phyloP scores from a whole-genome alignment of 371 early-diverging fungal species.

The Mortierella sp. region DNA sequence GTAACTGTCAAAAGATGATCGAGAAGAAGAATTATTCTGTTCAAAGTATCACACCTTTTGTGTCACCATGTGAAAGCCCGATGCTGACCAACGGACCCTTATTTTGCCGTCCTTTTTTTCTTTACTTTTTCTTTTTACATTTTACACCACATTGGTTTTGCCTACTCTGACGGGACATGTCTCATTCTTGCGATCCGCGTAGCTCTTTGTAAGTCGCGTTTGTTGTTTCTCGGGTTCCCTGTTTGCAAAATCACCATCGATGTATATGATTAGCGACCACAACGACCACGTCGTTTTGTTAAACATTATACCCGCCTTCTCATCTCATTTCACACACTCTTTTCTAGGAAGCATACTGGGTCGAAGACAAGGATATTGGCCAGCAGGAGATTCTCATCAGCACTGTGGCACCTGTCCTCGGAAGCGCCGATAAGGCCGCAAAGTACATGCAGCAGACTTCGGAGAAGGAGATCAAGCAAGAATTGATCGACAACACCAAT shows the following conservation, averaged over 20 bases:
- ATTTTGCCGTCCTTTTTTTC: neutral
- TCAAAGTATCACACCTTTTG: neutral
- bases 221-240: neutral
- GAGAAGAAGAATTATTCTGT: neutral
- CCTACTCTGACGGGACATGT: neutral
- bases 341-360: conserved; percentile 46
- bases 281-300: neutral
- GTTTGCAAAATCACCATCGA: neutral
- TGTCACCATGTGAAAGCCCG: conserved; percentile 4
- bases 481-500: conserved; percentile 53
- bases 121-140: no score
- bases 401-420: conserved; percentile 38
- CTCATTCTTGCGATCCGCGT: neutral
- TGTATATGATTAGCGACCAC: neutral
- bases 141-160: neutral
- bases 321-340: neutral
- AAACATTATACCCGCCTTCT: neutral
- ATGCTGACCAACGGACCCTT: conserved; percentile 7
- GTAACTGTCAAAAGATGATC: conserved; percentile 23
- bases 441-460: conserved; percentile 36
- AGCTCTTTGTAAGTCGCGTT: conserved; percentile 50
- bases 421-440: conserved; percentile 26
- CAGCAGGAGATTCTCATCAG: conserved; percentile 47
- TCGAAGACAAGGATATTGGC: conserved; percentile 29
- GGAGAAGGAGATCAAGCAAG: conserved; percentile 35